A percentile compares a stretch with the other conserved stretches of the same genome.
Evolutionary conservation across 768 basidiomycete genomes (phyloP).

Genomic region (Boletus rubescentipes): DNA sequence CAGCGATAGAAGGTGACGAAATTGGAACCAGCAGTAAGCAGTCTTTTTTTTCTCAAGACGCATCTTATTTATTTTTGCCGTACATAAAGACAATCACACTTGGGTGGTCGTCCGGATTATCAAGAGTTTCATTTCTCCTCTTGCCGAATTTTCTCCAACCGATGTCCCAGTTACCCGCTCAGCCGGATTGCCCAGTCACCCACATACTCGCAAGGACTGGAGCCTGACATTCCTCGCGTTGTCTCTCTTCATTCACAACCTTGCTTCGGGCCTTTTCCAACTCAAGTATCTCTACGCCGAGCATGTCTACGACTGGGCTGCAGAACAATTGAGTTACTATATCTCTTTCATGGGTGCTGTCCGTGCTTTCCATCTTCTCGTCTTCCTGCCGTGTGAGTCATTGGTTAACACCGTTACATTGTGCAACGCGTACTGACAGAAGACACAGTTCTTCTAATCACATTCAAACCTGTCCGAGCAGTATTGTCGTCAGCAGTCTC

Average conservation of each 20-base stretch:
- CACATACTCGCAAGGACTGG: constrained; percentile 59
- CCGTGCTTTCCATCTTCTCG: constrained; percentile 63
- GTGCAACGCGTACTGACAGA: constrained; percentile 33
- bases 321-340: constrained; percentile 71
- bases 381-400: constrained; percentile 65
- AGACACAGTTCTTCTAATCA: constrained; percentile 53
- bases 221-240: constrained; percentile 69
- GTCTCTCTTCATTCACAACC: constrained; percentile 59
- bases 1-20: constrained; percentile 17
- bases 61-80: background rate
- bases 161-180: constrained; percentile 40
- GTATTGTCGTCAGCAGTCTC: constrained; percentile 7
- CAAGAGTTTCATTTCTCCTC: constrained; percentile 56
- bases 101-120: constrained; percentile 29
- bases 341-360: constrained; percentile 67
- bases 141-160: constrained; percentile 68
- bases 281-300: constrained; percentile 79
- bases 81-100: constrained; percentile 1
- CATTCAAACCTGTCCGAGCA: constrained; percentile 51
- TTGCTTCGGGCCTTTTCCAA: constrained; percentile 70
- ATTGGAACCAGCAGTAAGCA: constrained; percentile 10
- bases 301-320: constrained; percentile 68
- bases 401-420: constrained; percentile 15
- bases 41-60: background rate
- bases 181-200: constrained; percentile 62